Conservation (phyloP, 805 yeast genomes). For the Maudiozyma saulgeensis region DNA sequence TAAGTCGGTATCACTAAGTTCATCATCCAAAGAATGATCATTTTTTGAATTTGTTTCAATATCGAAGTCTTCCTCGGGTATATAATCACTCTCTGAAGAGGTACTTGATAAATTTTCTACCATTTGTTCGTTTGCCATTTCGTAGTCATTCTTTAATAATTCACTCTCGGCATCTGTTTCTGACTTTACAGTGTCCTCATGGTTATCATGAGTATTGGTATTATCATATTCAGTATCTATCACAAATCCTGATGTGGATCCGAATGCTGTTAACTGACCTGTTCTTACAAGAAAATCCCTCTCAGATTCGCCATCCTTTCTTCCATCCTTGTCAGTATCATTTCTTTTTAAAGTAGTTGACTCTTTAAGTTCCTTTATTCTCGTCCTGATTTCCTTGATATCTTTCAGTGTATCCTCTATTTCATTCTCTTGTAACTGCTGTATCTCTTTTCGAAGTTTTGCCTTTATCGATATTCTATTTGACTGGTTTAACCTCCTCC, state of each 20-base stretch:
- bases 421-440: conserved; percentile 40
- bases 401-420: conserved; percentile 49
- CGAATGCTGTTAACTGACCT: conserved; percentile 92
- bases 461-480: conserved; percentile 60
- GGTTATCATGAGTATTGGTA: background rate
- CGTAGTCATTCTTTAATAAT: background rate
- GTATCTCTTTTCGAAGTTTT: conserved; percentile 44
- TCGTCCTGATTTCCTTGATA: conserved; percentile 47
- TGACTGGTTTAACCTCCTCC: conserved; percentile 40
- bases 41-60: too few relatives aligned
- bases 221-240: conserved; percentile 1
- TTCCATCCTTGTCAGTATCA: conserved; percentile 23
- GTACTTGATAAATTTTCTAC: conserved; percentile 12
- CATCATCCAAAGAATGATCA: background rate
- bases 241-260: conserved; percentile 51
- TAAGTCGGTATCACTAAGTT: conserved; percentile 6
- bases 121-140: conserved; percentile 16
- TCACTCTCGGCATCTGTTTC: background rate
- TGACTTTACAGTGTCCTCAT: background rate
- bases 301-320: conserved; percentile 64
- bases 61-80: conserved; percentile 8
- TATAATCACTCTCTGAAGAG: conserved; percentile 4
- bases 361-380: conserved; percentile 31
- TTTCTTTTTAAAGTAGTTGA: conserved; percentile 7
- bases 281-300: conserved; percentile 76